Conservation (phyloP, 306 rosid genomes). For the Senna tora region DNA sequence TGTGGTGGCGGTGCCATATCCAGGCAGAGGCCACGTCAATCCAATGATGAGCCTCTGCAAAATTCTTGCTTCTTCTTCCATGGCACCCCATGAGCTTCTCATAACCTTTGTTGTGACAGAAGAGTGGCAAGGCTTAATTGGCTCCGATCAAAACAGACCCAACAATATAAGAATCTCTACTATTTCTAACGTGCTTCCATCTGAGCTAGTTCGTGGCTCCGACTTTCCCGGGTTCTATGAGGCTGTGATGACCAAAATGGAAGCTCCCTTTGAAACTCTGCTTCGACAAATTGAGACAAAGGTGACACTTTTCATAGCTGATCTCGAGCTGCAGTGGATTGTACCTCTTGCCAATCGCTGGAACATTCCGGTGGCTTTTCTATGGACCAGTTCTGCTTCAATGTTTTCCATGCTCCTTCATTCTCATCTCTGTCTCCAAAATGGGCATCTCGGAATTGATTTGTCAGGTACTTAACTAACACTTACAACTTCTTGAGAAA, state of each 20-base stretch:
- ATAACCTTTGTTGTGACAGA: slow-evolving; percentile 62
- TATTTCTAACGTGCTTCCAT: slow-evolving; percentile 55
- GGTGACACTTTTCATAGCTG: slow-evolving; percentile 43
- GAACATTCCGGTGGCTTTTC: slow-evolving; percentile 52
- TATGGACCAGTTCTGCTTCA: slow-evolving; percentile 57
- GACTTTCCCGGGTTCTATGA: slow-evolving; percentile 52
- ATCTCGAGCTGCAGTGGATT: slow-evolving; percentile 45
- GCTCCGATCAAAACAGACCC: slow-evolving; percentile 39
- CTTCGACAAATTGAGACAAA: slow-evolving; percentile 45
- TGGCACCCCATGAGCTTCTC: slow-evolving; percentile 21
- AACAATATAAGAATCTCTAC: slow-evolving; percentile 40
- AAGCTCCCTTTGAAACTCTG: slow-evolving; percentile 51
- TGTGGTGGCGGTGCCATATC: slow-evolving; percentile 44
- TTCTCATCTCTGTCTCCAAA: slow-evolving; percentile 38
- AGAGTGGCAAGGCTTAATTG: slow-evolving; percentile 52
- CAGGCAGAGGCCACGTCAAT: slow-evolving; percentile 54
- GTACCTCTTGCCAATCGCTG: slow-evolving; percentile 40
- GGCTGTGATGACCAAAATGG: slow-evolving; percentile 57
- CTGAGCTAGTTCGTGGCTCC: slow-evolving; percentile 43
- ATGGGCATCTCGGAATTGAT: slow-evolving; percentile 30
- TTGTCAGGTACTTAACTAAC: slow-evolving; percentile 2
- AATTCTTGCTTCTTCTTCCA: slow-evolving; percentile 21
- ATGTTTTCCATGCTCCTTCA: slow-evolving; percentile 43
- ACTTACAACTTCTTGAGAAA: no score
- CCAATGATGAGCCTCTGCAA: slow-evolving; percentile 51